Conservation (phyloP, 2,329 filamentous ascomycete genomes). For the Paraconiothyrium sp. region DNA sequence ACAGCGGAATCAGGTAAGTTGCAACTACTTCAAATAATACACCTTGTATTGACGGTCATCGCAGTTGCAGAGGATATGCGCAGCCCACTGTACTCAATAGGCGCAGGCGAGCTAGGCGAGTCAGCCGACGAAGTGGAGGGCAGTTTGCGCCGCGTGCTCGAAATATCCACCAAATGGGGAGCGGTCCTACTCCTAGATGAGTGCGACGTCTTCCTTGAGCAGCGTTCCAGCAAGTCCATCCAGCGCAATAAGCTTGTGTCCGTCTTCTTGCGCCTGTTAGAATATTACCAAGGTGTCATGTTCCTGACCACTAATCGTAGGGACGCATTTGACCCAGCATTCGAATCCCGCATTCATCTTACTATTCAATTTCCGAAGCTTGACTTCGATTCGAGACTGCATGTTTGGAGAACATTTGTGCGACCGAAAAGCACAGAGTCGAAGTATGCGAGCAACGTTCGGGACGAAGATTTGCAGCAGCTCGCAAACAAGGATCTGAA, state of each 20-base stretch:
- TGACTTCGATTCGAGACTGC: constrained; percentile 8
- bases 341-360: constrained; percentile 58
- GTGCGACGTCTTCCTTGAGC: constrained; percentile 49
- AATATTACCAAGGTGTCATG: constrained; percentile 49
- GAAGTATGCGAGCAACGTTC: constrained; percentile 32
- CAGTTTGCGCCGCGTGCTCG: constrained; percentile 43
- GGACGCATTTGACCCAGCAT: constrained; percentile 54
- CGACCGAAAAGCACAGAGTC: constrained; percentile 36
- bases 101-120: too few relatives aligned
- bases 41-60: too few relatives aligned
- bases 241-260: background rate
- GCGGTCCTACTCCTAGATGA: constrained; percentile 62
- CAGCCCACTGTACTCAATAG: too few relatives aligned
- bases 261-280: constrained; percentile 38
- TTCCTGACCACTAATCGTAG: constrained; percentile 42
- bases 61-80: too few relatives aligned
- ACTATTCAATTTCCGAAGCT: constrained; percentile 49
- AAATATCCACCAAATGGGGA: constrained; percentile 60
- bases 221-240: constrained; percentile 16
- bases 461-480: constrained; percentile 17
- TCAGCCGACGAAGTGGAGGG: too few relatives aligned
- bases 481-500: background rate
- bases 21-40: too few relatives aligned
- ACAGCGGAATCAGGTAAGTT: too few relatives aligned
- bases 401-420: constrained; percentile 18